phyloP scores from a whole-genome alignment of 176 grass and related monocot species.

The Avena atlantica region DNA sequence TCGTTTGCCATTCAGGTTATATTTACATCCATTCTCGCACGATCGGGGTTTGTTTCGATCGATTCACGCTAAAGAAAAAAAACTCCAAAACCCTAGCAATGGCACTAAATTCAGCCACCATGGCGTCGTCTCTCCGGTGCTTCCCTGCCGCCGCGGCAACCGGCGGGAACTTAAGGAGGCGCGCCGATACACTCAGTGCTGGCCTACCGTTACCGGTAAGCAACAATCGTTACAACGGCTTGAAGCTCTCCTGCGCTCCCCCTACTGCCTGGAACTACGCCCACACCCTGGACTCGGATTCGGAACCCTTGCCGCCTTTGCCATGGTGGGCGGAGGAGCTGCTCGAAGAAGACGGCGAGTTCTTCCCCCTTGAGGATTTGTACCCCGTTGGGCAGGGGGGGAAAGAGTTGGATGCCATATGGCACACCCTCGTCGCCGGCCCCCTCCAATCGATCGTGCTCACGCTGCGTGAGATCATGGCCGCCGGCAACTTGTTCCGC shows the following conservation, averaged over 20 bases:
- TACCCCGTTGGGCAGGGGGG: background rate
- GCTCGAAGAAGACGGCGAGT: background rate
- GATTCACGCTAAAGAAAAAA: too few species aligned
- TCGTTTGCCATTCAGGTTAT: too few species aligned
- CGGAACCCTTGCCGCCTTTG: background rate
- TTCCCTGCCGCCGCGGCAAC: background rate
- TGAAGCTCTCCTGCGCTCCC: background rate
- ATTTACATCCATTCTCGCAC: too few species aligned
- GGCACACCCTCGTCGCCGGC: background rate
- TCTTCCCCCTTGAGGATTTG: background rate
- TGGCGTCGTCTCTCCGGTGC: background rate
- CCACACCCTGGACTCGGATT: background rate
- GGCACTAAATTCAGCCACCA: background rate
- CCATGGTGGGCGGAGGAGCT: background rate
- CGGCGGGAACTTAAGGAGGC: background rate
- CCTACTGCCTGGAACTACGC: background rate
- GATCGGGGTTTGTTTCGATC: too few species aligned
- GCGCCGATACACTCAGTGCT: background rate
- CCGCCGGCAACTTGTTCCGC: constrained; percentile 9
- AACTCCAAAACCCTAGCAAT: background rate
- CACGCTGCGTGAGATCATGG: constrained; percentile 7
- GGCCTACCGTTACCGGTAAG: background rate
- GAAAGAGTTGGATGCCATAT: background rate
- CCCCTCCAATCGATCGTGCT: background rate
- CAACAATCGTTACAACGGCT: background rate